Percentiles rank a stretch among this genome's conserved stretches.
These are phyloP conservation scores for Geosiphon pyriformis DNA, from an alignment of 192 early-diverging fungal species.

Conservation along the genomic window DNA sequence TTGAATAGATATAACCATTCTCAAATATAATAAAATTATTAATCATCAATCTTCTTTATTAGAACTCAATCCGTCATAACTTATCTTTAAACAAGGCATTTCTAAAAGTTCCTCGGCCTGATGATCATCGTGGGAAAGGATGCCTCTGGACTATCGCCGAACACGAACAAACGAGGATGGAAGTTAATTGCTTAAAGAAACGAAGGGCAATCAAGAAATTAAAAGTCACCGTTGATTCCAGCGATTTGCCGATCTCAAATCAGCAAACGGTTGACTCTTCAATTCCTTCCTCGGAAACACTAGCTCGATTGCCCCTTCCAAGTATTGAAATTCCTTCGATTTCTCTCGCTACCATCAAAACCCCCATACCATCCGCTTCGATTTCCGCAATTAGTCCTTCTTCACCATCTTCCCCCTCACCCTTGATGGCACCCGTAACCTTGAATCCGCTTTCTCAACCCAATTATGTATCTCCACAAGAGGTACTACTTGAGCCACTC, in stretches of 20 bases:
- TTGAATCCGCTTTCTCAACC: background rate
- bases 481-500: background rate
- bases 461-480: background rate
- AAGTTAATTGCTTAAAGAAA: background rate
- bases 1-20: too few relatives aligned
- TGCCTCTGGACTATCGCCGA: conserved; percentile 57
- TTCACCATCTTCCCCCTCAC: too few relatives aligned
- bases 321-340: background rate
- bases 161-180: background rate
- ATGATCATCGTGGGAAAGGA: conserved; percentile 59
- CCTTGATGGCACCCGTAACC: background rate
- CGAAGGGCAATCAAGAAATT: background rate
- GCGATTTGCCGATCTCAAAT: background rate
- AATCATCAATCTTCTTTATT: too few relatives aligned
- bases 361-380: background rate
- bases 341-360: background rate
- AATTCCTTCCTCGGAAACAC: background rate
- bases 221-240: background rate
- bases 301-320: too few relatives aligned
- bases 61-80: conserved; percentile 94
- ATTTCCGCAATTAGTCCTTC: background rate
- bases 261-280: background rate
- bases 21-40: too few relatives aligned
- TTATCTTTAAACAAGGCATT: conserved; percentile 84
- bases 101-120: conserved; percentile 59